Conservation (phyloP, 1,139 yeast genomes). For the Candida sanyaensis region DNA sequence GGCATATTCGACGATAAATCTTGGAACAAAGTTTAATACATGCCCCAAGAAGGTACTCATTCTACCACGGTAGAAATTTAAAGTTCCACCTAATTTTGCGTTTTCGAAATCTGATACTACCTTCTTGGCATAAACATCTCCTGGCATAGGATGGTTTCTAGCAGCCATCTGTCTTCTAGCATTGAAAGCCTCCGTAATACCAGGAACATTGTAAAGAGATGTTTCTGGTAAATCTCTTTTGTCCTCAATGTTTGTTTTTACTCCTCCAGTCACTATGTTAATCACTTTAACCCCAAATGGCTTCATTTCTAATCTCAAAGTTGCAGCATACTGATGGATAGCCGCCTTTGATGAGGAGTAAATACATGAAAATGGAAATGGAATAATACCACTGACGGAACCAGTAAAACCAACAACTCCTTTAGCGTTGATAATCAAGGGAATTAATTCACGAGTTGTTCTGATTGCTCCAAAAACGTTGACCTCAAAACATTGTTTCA, state of each 20-base stretch:
- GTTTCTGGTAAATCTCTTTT: slow-evolving; percentile 53
- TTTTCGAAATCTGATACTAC: slow-evolving; percentile 53
- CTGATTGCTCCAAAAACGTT: slow-evolving; percentile 73
- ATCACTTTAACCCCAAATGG: slow-evolving; percentile 73
- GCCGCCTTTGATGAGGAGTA: slow-evolving; percentile 80
- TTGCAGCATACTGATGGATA: slow-evolving; percentile 65
- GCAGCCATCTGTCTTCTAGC: slow-evolving; percentile 63
- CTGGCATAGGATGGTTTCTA: slow-evolving; percentile 58
- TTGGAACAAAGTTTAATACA: slow-evolving; percentile 43
- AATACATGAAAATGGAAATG: slow-evolving; percentile 71
- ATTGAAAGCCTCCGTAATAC: slow-evolving; percentile 48
- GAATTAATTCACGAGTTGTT: slow-evolving; percentile 58
- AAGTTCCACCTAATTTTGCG: slow-evolving; percentile 40
- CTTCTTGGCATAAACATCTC: slow-evolving; percentile 55
- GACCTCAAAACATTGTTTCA: slow-evolving; percentile 60
- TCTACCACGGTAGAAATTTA: slow-evolving; percentile 56
- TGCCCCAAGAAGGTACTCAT: slow-evolving; percentile 42
- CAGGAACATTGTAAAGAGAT: slow-evolving; percentile 56
- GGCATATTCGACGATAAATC: slow-evolving; percentile 46
- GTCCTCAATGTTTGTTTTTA: slow-evolving; percentile 62
- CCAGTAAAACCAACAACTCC: slow-evolving; percentile 80
- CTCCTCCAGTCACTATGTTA: slow-evolving; percentile 51
- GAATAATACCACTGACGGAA: slow-evolving; percentile 63
- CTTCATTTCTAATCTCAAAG: slow-evolving; percentile 63
- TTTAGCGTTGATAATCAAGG: slow-evolving; percentile 61